Evolutionary conservation across 768 basidiomycete genomes (phyloP).

Genomic region (Leccinum barrowsii): DNA sequence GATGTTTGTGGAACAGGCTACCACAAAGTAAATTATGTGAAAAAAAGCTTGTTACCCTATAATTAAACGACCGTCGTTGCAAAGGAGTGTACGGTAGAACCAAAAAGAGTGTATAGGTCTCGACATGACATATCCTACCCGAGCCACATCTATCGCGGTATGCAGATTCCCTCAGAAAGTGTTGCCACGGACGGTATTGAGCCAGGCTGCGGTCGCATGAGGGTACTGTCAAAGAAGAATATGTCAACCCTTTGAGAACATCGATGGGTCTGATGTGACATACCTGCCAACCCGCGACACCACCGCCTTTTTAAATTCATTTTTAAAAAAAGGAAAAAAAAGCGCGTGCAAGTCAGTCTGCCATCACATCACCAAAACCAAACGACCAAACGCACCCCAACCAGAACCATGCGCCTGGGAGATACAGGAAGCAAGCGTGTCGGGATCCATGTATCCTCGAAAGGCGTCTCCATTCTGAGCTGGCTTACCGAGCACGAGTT

Average conservation of each 20-base stretch:
- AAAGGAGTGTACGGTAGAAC: too few relatives aligned
- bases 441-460: conserved; percentile 45
- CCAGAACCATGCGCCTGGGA: conserved; percentile 39
- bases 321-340: too few relatives aligned
- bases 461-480: conserved; percentile 21
- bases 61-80: too few relatives aligned
- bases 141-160: too few relatives aligned
- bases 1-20: too few relatives aligned
- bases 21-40: too few relatives aligned
- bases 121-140: too few relatives aligned
- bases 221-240: conserved; percentile 29
- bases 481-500: conserved; percentile 77
- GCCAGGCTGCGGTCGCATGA: conserved; percentile 36
- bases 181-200: conserved; percentile 16
- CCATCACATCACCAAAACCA: background rate
- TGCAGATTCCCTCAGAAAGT: background rate
- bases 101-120: too few relatives aligned
- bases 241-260: background rate
- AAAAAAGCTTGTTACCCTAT: too few relatives aligned
- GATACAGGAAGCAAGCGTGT: conserved; percentile 56
- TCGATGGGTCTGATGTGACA: background rate
- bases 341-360: too few relatives aligned
- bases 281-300: conserved; percentile 38
- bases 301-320: conserved; percentile 21
- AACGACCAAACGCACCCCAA: conserved; percentile 12